Base-by-base conservation (phyloP, 139 green algal species). In the Micractinium sp. region DNA sequence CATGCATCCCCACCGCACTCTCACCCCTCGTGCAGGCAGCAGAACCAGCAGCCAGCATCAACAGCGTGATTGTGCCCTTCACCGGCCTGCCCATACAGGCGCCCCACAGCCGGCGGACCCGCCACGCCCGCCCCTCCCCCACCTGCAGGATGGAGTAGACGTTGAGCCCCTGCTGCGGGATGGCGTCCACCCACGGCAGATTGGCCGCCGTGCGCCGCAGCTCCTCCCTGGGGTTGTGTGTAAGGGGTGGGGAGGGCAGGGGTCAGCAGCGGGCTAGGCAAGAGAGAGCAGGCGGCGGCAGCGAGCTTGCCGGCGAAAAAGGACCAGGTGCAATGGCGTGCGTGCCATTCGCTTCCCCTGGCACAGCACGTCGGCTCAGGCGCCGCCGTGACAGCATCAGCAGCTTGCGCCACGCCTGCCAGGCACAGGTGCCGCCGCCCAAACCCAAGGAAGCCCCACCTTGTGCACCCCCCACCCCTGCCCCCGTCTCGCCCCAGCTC, bases 121-220 rank as follows among this genome's bases (percentile, higher is more conserved):
- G 25, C 67, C 22, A 18, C 25, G 14, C 67, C n/a, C 63, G 38
- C 36, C 18, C 13, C 38, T 3, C 27, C 27, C 78, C 2, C 23
- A 61, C 82, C 82, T 87, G 82, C 69, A 99, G 90, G 39, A 99
- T 94, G 88, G 94, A 94, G 91, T 98, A 98, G 15, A 99, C 96
- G 76, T 98, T 99, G 1, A 97, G 82, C 25, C 96, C 93, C 23
- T 90, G 75, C 23, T 82, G 66, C 2, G 95, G 93, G 82, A 98
- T 91, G 12, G 96, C 92, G 61, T 96, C 92, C 41, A 96, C 93
- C 60, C 92, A 94, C 0, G 92, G 87, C 47, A 98, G 81, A 81
- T 98, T 98, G 56, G 87, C n/a, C 4, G 88, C 90, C 1, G 87
- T 89, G 25, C 81, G 85, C 36, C 92, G 88, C 69, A 97, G 63